Evolutionary conservation across 805 yeast species (phyloP), one percentile per base, ranked within the genome.

Genomic region (Yamadazyma takamatsuzukensis): DNA sequence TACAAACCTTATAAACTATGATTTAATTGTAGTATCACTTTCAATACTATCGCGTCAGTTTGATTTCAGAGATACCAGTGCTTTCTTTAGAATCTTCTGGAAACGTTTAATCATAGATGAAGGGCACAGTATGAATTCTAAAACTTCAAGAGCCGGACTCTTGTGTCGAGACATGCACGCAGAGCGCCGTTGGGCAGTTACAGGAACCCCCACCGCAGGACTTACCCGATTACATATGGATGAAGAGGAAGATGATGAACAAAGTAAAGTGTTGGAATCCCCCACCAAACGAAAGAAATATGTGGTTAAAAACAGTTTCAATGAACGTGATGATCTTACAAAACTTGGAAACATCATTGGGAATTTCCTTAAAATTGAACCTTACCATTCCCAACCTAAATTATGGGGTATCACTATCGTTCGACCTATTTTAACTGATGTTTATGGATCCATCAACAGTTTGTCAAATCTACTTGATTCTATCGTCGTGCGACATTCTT

Each of bases 141-240:
- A 68, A 34, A 51, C 66, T 1, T 67, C 83, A 0, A 61, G 72
- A 30, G 66, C 74, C 0, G 78, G 74, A 6, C 47, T 54, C 6
- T 48, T 76, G 21, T 76, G 83, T 13, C 63, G 61, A 21, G 55
- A 60, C 15, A 47, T 82, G 28, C 51, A 56, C 29, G 72, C 74
- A 6, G 89, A 81, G 46, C 63, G 86, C 31, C 67, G 74, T 39
- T 81, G 89, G 89, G 78, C 80, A 0, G 84, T 81, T 1, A 76
- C 83, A 0, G 88, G 89, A 18, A 81, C 89, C 0, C 88, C 88
- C 4, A 80, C 87, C 0, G 70, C 83, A 0, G 89, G 89, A 0
- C 56, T 81, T 32, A 78, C 87, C 0, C 69, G 68, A 27, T 48
- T 78, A 6, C 73, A 76, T 41, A 70, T 79, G 64, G 64, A 64